These are phyloP conservation scores for Torrubiellomyces zombiae DNA, from an alignment of 2,329 filamentous ascomycete genomes.

Conservation along the genomic window DNA sequence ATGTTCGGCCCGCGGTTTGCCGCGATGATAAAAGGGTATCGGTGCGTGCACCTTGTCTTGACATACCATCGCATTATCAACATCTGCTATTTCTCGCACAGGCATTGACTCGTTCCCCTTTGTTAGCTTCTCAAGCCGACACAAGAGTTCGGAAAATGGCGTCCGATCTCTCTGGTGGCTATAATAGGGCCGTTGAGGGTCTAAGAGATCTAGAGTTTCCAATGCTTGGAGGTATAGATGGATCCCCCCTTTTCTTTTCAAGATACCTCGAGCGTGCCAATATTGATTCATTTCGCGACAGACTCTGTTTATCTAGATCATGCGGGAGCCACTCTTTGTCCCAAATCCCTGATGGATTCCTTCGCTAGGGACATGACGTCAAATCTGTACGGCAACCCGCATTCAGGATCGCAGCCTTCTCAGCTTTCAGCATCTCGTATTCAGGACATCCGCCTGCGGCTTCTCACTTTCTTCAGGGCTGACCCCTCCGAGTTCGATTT, in stretches of 20 bases:
- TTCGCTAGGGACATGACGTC: constrained; percentile 67
- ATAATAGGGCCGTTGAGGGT: constrained; percentile 41
- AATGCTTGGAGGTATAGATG: constrained; percentile 45
- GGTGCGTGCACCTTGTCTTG: too few species aligned
- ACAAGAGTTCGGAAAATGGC: too few species aligned
- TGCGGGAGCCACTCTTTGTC: constrained; percentile 76
- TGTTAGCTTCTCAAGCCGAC: too few species aligned
- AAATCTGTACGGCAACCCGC: constrained; percentile 77
- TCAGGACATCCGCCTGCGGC: constrained; percentile 55
- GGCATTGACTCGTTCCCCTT: too few species aligned
- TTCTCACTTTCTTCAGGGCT: constrained; percentile 65
- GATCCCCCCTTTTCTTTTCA: constrained; percentile 1
- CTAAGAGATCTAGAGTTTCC: constrained; percentile 48
- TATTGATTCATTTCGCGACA: constrained; percentile 14
- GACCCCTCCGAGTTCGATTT: constrained; percentile 71
- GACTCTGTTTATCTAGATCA: constrained; percentile 77
- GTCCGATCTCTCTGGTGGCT: too few species aligned
- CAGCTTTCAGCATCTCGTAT: constrained; percentile 59
- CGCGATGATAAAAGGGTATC: too few species aligned
- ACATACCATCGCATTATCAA: too few species aligned
- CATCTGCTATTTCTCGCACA: too few species aligned
- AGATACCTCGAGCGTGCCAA: too few species aligned
- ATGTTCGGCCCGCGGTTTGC: too few species aligned
- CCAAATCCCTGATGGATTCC: constrained; percentile 63
- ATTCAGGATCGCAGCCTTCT: constrained; percentile 71